Percentiles rank a stretch among this genome's conserved stretches.
phyloP scores from a whole-genome alignment of 352 stramenopile genomes.

The Phytophthora ohioensis region DNA sequence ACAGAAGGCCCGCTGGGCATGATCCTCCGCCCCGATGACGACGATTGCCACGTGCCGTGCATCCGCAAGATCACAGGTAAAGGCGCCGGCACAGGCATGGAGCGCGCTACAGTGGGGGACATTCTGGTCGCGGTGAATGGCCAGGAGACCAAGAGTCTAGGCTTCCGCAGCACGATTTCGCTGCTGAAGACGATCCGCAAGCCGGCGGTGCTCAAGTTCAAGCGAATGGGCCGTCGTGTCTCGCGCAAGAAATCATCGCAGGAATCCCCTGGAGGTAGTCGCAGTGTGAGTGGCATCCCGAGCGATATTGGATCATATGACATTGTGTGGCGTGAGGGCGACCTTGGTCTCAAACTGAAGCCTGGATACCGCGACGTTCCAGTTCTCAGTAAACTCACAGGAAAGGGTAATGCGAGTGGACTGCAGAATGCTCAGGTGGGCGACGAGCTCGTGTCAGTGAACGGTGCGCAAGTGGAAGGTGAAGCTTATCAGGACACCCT shows the following conservation, averaged over 20 bases:
- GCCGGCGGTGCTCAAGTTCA: constrained; percentile 89
- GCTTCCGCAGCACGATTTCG: constrained; percentile 87
- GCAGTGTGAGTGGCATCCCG: constrained; percentile 41
- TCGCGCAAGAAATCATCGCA: constrained; percentile 64
- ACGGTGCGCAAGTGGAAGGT: constrained; percentile 81
- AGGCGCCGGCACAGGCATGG: constrained; percentile 85
- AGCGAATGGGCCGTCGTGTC: constrained; percentile 82
- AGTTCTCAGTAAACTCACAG: constrained; percentile 85
- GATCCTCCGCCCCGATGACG: constrained; percentile 87
- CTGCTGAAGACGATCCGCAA: constrained; percentile 89
- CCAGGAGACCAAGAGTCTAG: constrained; percentile 85
- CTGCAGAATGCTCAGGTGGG: constrained; percentile 85
- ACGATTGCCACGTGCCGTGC: constrained; percentile 88
- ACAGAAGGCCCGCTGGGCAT: constrained; percentile 85
- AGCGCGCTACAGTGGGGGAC: constrained; percentile 79
- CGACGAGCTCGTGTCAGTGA: constrained; percentile 88
- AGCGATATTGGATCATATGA: constrained; percentile 82
- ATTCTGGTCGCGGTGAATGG: constrained; percentile 87
- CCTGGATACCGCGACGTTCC: constrained; percentile 78
- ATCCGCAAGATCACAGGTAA: constrained; percentile 91
- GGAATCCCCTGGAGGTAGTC: constrained; percentile 40
- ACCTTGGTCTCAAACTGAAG: constrained; percentile 89
- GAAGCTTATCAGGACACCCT: constrained; percentile 86
- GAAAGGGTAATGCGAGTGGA: constrained; percentile 82
- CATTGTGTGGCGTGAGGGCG: constrained; percentile 89